Base-by-base conservation (phyloP, 345 rosid species). In the Conringia planisiliqua region DNA sequence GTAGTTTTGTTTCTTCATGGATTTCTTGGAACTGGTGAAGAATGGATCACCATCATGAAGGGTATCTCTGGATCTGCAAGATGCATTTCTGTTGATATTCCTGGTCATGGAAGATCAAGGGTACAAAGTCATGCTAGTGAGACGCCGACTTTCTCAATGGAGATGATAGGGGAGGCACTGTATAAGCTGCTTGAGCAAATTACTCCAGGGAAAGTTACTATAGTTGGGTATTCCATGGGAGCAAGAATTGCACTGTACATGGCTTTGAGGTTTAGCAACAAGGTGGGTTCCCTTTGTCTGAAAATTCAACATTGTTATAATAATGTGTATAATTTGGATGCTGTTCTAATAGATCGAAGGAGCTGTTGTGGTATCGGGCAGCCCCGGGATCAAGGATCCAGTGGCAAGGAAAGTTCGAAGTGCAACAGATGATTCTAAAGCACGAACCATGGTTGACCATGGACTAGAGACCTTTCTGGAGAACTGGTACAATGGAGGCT, bases 191-290 rank as follows among this genome's bases (percentile, higher is more conserved):
- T 88, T 54, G 81, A 83, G 66, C 82, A 72, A 18, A 69, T 90
- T 65, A 82, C 87, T 70, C 85, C 91, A 18, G 79, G 78, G 60
- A 85, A 86, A 74, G 78, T 88, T n/a, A 83, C 83, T 35, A 51
- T 94, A 40, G 90, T 88, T 73, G 97, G 95, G 56, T 94, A 94
- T 73, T 94, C 97, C 14, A 87, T 91, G 98, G 97, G 98, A 70
- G 96, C 90, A 72, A 86, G 97, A 83, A 88, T 91, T 30, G 96
- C 97, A 24, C 72, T 94, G 78, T 85, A 84, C 84, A 89, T 88
- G 91, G 90, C 94, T 56, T 78, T 89, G 78, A 84, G 78, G 60
- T 85, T 84, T 77, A 65, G 62, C 38, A 54, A 87, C 50, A 86
- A 81, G 96, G 98, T 91, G 68, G 16, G 47, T 57, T 66, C 7